These are phyloP conservation scores for Salix dunnii DNA, from an alignment of 345 rosid species.

Conservation along the genomic window DNA sequence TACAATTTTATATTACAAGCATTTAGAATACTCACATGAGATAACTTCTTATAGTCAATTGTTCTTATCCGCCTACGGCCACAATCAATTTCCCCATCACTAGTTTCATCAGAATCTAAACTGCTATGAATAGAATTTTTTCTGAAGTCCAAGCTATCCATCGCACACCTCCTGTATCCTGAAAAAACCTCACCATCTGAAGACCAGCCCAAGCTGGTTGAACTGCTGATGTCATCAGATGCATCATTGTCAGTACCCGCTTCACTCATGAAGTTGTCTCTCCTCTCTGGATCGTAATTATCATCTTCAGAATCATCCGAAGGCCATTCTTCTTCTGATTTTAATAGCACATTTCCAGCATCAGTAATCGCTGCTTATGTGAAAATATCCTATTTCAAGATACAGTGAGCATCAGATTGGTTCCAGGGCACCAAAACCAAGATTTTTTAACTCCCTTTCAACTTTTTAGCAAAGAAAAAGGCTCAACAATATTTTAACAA, in stretches of 20 bases:
- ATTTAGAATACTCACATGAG: conserved; percentile 56
- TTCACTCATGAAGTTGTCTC: conserved; percentile 45
- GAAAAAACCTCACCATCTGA: conserved; percentile 56
- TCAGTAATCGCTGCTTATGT: conserved; percentile 63
- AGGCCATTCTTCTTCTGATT: conserved; percentile 85
- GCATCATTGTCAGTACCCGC: conserved; percentile 47
- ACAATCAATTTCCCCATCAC: conserved; percentile 55
- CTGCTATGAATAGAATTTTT: conserved; percentile 38
- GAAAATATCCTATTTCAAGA: conserved; percentile 66
- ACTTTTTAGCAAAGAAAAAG: neutral
- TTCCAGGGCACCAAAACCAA: conserved; percentile 7
- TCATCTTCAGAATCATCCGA: conserved; percentile 94
- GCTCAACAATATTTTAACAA: conserved; percentile 10
- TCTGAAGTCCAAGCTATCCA: conserved; percentile 23
- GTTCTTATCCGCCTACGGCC: conserved; percentile 78
- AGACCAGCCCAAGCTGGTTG: conserved; percentile 79
- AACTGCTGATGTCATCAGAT: conserved; percentile 43
- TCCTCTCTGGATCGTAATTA: conserved; percentile 81
- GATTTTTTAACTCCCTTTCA: neutral
- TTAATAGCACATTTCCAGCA: conserved; percentile 46
- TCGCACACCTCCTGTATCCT: conserved; percentile 42
- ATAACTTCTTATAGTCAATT: conserved; percentile 82
- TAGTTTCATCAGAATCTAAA: conserved; percentile 49
- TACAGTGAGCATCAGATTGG: conserved; percentile 13
- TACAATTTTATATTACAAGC: neutral